Base-by-base conservation (phyloP, 2,329 filamentous ascomycete species). In the Septoria petroselini region DNA sequence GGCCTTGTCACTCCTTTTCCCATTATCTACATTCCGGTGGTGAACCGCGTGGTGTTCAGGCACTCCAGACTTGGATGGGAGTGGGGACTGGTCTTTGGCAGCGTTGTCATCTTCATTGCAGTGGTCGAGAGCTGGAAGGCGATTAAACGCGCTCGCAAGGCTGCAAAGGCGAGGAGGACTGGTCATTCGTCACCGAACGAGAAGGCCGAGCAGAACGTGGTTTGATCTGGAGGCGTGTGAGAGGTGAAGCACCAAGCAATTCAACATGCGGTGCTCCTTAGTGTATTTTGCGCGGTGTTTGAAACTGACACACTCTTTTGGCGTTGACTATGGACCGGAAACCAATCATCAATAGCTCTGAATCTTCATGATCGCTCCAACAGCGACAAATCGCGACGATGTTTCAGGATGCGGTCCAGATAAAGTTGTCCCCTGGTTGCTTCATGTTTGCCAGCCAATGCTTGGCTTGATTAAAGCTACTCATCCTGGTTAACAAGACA, bases 41-140 rank as follows among this genome's bases (percentile, higher is more conserved):
- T 75, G 56, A 75, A 76, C 51, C 58, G 63, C 19, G 61, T 69
- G 45, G 73, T 76, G 5, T 75, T 76, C 65, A 71, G 73, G 48
- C 73, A 76, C 47, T 58, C 61, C 9, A 56, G 61, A 1, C 68
- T 75, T 46, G 66, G 62, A 1, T 75, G 72, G 73, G 73, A 75
- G 55, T 76, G 73, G 73, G 71, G 70, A 12, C 60, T 76, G 17
- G 68, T 71, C 12, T 66, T 71, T 43, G 71, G 63, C 11, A 70
- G 67, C 15, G 60, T 73, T 7, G 65, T 71, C 1, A 60, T 69
- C 2, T 75, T 74, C 50, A 56, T 74, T 1, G 61, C 63, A 7
- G 64, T 68, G 0, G 71, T 74, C 12, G 71, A 75, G 60, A 65
- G 57, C 30, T 75, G 71, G 71, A 75, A 75, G 59, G 71, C 70